Evolutionary conservation across 208 protist genomes (phyloP).

Genomic region (Trypanosoma vivax): DNA sequence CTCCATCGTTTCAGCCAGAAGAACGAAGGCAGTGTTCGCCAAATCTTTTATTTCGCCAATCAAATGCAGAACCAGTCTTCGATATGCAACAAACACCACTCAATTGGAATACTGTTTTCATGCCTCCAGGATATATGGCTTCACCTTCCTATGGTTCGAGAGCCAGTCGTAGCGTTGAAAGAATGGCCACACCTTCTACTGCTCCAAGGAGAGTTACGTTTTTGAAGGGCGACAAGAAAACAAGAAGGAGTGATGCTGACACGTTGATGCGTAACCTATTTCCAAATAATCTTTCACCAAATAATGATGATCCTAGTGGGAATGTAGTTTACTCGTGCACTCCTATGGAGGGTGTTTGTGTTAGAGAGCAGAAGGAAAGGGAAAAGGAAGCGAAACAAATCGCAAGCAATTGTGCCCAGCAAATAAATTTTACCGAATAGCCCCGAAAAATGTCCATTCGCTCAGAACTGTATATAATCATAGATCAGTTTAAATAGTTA

Average conservation of each 20-base stretch:
- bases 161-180: background rate
- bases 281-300: constrained; percentile 6
- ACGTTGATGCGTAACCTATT: constrained; percentile 13
- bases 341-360: background rate
- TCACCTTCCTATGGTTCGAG: background rate
- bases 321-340: background rate
- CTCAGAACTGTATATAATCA: background rate
- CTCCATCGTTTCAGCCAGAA: background rate
- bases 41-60: background rate
- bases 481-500: background rate
- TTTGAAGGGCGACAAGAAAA: constrained; percentile 7
- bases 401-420: background rate
- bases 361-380: background rate
- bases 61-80: background rate
- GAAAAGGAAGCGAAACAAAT: constrained; percentile 20
- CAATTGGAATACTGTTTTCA: constrained; percentile 4
- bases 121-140: background rate
- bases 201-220: constrained; percentile 19
- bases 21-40: background rate
- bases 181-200: constrained; percentile 12
- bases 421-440: constrained; percentile 1
- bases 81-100: background rate
- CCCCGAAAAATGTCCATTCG: background rate
- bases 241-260: constrained; percentile 1
- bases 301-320: background rate